Evolutionary conservation across 495 filamentous ascomycete species (phyloP).

Genomic region (Penicillium psychrofluorescens): DNA sequence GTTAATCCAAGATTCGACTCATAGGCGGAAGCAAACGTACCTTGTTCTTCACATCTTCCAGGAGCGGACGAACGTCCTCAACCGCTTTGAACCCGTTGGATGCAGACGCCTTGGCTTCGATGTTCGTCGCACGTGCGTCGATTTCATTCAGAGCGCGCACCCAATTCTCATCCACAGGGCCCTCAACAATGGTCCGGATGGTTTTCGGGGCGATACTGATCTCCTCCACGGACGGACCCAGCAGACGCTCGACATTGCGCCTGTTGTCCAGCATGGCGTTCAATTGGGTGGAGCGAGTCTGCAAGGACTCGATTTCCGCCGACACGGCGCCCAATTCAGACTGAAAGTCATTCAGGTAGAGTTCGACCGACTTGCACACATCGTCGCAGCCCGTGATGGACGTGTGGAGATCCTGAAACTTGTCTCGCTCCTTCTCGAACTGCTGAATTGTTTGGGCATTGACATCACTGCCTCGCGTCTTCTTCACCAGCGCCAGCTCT

Average conservation of each 20-base stretch:
- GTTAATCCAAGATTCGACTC: conserved; percentile 6
- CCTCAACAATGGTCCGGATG: conserved; percentile 77
- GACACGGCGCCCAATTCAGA: conserved; percentile 87
- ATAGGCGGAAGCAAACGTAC: conserved; percentile 30
- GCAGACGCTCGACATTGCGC: conserved; percentile 75
- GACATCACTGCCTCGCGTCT: conserved; percentile 39
- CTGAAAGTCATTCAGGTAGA: conserved; percentile 85
- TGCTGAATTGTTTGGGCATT: conserved; percentile 67
- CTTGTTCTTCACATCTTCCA: conserved; percentile 77
- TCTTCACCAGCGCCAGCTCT: conserved; percentile 20
- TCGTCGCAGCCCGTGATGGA: conserved; percentile 88
- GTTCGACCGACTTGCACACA: conserved; percentile 86
- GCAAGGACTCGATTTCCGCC: conserved; percentile 87
- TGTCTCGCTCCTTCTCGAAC: conserved; percentile 79
- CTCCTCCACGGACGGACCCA: conserved; percentile 88
- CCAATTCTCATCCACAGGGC: conserved; percentile 86
- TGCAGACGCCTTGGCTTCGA: conserved; percentile 58
- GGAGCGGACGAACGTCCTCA: conserved; percentile 75
- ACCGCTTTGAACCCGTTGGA: conserved; percentile 61
- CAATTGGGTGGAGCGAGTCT: conserved; percentile 73
- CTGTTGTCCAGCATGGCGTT: conserved; percentile 87
- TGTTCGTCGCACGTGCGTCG: conserved; percentile 64
- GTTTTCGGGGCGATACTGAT: conserved; percentile 77
- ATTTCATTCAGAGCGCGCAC: conserved; percentile 77
- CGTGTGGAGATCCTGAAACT: conserved; percentile 84